phyloP scores from a whole-genome alignment of 805 yeast species.

The Dipodascus geniculatus region DNA sequence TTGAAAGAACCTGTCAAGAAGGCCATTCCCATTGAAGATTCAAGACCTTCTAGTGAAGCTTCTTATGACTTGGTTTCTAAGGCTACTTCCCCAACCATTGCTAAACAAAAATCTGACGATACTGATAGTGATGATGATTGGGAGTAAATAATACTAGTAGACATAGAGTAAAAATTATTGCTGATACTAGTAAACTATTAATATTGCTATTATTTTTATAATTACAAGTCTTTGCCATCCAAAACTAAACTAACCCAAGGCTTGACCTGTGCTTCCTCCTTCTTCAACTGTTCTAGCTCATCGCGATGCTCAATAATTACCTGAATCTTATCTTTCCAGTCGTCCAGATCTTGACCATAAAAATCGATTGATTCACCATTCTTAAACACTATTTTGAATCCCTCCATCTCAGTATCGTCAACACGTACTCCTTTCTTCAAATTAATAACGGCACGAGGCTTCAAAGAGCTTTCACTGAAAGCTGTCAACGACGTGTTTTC shows the following conservation, averaged over 20 bases:
- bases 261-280: background rate
- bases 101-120: slow-evolving; percentile 15
- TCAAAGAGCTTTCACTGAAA: slow-evolving; percentile 56
- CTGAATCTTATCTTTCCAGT: background rate
- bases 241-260: background rate
- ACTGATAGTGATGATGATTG: slow-evolving; percentile 42
- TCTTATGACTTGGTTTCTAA: slow-evolving; percentile 32
- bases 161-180: background rate
- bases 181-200: background rate
- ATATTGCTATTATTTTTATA: background rate
- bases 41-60: slow-evolving; percentile 30
- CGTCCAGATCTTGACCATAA: slow-evolving; percentile 57
- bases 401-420: slow-evolving; percentile 31
- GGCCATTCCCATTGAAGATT: slow-evolving; percentile 8
- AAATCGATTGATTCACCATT: slow-evolving; percentile 77
- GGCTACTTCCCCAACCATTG: slow-evolving; percentile 27
- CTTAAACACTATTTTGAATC: slow-evolving; percentile 62
- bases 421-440: slow-evolving; percentile 14
- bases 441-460: slow-evolving; percentile 58
- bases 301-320: background rate
- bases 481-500: slow-evolving; percentile 64
- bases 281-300: background rate
- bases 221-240: background rate
- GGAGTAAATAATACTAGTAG: too few species aligned
- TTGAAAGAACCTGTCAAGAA: slow-evolving; percentile 6